Evolutionary conservation across 2,329 filamentous ascomycete genomes (phyloP).

Genomic region (Leptographium lundbergii): DNA sequence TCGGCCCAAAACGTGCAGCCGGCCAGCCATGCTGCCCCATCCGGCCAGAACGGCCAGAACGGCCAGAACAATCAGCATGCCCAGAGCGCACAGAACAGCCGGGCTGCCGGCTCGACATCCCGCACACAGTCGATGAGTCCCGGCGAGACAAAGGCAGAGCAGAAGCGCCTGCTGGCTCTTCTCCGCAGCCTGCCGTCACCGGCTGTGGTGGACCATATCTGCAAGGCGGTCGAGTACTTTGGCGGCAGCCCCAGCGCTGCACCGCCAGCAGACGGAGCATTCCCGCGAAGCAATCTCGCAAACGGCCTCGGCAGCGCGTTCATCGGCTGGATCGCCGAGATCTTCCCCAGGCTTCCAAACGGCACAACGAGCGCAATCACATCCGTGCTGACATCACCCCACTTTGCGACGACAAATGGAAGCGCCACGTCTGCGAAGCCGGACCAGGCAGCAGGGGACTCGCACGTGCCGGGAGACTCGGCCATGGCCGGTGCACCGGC

Average conservation of each 20-base stretch:
- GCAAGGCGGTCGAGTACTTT: constrained; percentile 50
- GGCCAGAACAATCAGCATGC: constrained; percentile 3
- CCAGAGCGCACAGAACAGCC: background rate
- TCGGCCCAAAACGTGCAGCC: background rate
- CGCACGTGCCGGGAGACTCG: background rate
- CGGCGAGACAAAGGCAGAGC: constrained; percentile 43
- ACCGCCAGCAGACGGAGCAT: constrained; percentile 34
- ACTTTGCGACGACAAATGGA: background rate
- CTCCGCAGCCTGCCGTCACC: constrained; percentile 42
- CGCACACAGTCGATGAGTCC: constrained; percentile 20
- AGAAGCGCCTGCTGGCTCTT: constrained; percentile 45
- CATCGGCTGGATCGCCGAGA: constrained; percentile 49
- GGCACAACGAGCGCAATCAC: constrained; percentile 1
- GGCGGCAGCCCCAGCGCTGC: constrained; percentile 45
- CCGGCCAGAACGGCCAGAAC: background rate
- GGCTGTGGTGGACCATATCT: constrained; percentile 48
- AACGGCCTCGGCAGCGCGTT: constrained; percentile 47
- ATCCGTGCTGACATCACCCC: background rate
- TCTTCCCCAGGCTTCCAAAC: constrained; percentile 36
- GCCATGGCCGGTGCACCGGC: background rate
- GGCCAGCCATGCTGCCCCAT: background rate
- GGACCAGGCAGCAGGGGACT: background rate
- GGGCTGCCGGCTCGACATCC: background rate
- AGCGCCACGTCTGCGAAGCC: background rate
- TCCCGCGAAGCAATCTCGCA: constrained; percentile 41